Evolutionary conservation across 2,329 filamentous ascomycete genomes (phyloP).

Genomic region (Ampelomyces quisqualis): DNA sequence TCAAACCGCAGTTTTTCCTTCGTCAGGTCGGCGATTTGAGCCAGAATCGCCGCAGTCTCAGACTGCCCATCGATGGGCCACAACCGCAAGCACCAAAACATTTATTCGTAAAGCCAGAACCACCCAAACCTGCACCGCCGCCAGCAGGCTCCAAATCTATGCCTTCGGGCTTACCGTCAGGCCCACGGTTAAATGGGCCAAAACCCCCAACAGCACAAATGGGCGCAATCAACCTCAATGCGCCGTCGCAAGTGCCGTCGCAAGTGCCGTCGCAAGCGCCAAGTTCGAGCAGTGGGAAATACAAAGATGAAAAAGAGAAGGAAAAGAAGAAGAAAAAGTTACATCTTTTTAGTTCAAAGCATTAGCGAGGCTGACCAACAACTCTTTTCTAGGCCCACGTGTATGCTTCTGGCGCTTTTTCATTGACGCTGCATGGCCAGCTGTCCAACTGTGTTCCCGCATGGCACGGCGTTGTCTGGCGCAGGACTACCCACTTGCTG

Average conservation of each 20-base stretch:
- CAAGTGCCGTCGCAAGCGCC: conserved; percentile 9
- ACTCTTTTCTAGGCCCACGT: conserved; percentile 5
- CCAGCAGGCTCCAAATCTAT: conserved; percentile 48
- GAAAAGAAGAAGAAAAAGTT: conserved; percentile 58
- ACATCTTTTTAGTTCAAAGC: conserved; percentile 53
- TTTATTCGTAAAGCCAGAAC: conserved; percentile 72
- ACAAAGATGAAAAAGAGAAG: conserved; percentile 29
- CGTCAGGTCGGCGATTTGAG: conserved; percentile 80
- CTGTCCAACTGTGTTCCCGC: conserved; percentile 1
- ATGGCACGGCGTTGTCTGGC: conserved; percentile 11
- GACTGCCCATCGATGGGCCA: conserved; percentile 78
- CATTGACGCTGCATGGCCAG: conserved; percentile 9
- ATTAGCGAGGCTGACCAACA: conserved; percentile 15
- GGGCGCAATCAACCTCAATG: conserved; percentile 37
- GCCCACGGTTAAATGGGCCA: conserved; percentile 27
- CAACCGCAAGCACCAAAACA: conserved; percentile 81
- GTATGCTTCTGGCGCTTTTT: conserved; percentile 13
- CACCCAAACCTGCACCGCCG: conserved; percentile 56
- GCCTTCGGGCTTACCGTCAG: conserved; percentile 33
- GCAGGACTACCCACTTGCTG: conserved; percentile 4
- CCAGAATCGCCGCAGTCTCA: conserved; percentile 70
- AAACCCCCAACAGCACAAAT: conserved; percentile 40
- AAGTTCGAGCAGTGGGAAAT: conserved; percentile 16
- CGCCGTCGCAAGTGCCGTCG: conserved; percentile 13
- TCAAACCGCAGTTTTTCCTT: conserved; percentile 79